Percentiles rank a stretch among this genome's conserved stretches.
phyloP scores from a whole-genome alignment of 2,329 filamentous ascomycete species.

The Penicillium sp. region DNA sequence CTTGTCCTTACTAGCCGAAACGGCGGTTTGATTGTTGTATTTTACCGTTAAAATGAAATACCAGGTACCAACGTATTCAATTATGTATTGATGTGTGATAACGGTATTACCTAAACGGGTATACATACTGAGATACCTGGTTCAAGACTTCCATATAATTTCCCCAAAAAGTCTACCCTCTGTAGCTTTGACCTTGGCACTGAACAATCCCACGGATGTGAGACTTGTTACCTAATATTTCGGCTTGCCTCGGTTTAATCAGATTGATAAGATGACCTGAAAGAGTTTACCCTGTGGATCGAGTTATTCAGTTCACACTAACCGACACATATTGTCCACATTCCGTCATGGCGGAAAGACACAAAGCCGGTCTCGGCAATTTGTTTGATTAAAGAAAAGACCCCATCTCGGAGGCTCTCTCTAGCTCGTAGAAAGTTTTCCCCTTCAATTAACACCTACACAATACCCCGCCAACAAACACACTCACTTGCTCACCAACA shows the following conservation, averaged over 20 bases:
- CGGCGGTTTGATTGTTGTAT: background rate
- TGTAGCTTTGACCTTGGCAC: background rate
- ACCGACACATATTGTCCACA: slow-evolving; percentile 1
- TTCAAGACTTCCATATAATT: background rate
- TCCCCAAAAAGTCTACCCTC: background rate
- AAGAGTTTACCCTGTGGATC: slow-evolving; percentile 1
- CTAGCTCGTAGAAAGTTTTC: background rate
- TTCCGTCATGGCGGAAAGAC: background rate
- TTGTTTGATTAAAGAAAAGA: slow-evolving; percentile 4
- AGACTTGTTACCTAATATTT: slow-evolving; percentile 9
- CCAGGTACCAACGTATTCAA: background rate
- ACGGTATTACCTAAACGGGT: background rate
- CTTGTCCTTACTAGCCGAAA: background rate
- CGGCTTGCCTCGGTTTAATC: slow-evolving; percentile 5
- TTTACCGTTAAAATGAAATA: background rate
- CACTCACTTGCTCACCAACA: slow-evolving; percentile 6
- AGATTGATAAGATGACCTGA: slow-evolving; percentile 12
- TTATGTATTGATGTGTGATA: background rate
- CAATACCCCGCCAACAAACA: background rate
- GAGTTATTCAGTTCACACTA: background rate
- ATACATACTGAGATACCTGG: background rate
- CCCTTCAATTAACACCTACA: background rate
- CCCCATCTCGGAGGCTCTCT: background rate
- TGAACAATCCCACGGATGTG: background rate
- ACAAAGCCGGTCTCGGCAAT: slow-evolving; percentile 17